Evolutionary conservation across 352 stramenopile species (phyloP), one percentile per base, ranked within the genome.

Genomic region (Phytophthora syringae): DNA sequence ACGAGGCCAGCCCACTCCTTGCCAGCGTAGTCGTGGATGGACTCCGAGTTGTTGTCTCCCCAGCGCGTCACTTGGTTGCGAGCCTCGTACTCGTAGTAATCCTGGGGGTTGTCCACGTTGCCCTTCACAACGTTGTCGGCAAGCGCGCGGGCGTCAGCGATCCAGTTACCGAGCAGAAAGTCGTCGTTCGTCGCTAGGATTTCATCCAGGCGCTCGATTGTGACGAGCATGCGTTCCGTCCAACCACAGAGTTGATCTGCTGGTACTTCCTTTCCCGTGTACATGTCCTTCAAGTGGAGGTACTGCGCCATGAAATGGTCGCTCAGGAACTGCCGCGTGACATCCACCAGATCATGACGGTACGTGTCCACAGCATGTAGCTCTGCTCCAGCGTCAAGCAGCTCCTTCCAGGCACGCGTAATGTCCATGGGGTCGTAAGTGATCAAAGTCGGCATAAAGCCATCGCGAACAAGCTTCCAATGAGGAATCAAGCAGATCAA

Each of bases 61-160:
- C 85, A 93, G 2, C 85, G 81, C 4, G 85, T 93, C 49, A 93
- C 77, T 65, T 92, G 83, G 60, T 93, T 93, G 21, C 85, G 82
- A n/a, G 85, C 85, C 65, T 93, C 81, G 60, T 91, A 93, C 63
- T 93, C 85, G 59, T 86, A 89, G 62, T 92, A 93, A 16, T 76
- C 60, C 36, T 80, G 65, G 16, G 89, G 63, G 0, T 63, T 51
- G 13, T 3, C 34, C 16, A 24, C 20, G 1, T 60, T 49, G 3
- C 39, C 25, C 37, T 74, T 50, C 2, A 52, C 54, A 28, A 43
- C 30, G 22, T 84, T 58, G 16, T 56, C 58, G 9, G 64, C 79
- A 7, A 93, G 70, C 0, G 70, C 70, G 6, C 79, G 79, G 1
- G 85, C 85, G 50, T 92, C 79, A 15, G 65, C 66, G 52, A 92